These are phyloP conservation scores for Hsuehochloa calcarea DNA, from an alignment of 176 grass and related monocot genomes.

Conservation along the genomic window DNA sequence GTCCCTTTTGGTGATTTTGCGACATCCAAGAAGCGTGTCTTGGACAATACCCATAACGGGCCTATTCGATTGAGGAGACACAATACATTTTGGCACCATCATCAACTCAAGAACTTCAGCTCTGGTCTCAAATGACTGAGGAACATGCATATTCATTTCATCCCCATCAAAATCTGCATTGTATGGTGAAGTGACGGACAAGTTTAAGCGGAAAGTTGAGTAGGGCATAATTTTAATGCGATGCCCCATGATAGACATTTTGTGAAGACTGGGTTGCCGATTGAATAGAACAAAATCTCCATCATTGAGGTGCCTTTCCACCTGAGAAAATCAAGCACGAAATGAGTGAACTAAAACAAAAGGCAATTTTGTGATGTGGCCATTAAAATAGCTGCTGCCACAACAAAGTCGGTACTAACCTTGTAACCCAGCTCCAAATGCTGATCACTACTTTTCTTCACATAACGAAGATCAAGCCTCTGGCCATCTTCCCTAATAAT, in stretches of 20 bases:
- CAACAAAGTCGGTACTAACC: slow-evolving; percentile 28
- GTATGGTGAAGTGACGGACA: slow-evolving; percentile 96
- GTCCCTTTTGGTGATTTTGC: slow-evolving; percentile 96
- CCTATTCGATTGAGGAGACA: slow-evolving; percentile 89
- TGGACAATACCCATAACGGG: slow-evolving; percentile 99
- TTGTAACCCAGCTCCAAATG: slow-evolving; percentile 98
- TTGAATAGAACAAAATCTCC: slow-evolving; percentile 97
- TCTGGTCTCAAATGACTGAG: slow-evolving; percentile 96
- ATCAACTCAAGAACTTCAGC: slow-evolving; percentile 95
- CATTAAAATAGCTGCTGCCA: neutral
- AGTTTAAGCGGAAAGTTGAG: slow-evolving; percentile 88
- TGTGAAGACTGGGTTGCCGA: slow-evolving; percentile 93
- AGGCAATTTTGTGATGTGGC: neutral
- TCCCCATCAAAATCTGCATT: slow-evolving; percentile 99
- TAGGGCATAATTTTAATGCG: slow-evolving; percentile 99
- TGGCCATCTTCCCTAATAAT: slow-evolving; percentile 97
- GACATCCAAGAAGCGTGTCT: slow-evolving; percentile 82
- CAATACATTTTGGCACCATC: slow-evolving; percentile 99
- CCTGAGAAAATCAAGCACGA: slow-evolving; percentile 47
- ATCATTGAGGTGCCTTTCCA: slow-evolving; percentile 89
- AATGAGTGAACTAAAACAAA: neutral
- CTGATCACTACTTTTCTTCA: slow-evolving; percentile 98
- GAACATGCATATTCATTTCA: slow-evolving; percentile 99
- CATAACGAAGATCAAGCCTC: slow-evolving; percentile 88
- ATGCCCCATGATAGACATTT: slow-evolving; percentile 99